These are phyloP conservation scores for Penicillium ucsense DNA, from an alignment of 495 filamentous ascomycete species.

Conservation along the genomic window DNA sequence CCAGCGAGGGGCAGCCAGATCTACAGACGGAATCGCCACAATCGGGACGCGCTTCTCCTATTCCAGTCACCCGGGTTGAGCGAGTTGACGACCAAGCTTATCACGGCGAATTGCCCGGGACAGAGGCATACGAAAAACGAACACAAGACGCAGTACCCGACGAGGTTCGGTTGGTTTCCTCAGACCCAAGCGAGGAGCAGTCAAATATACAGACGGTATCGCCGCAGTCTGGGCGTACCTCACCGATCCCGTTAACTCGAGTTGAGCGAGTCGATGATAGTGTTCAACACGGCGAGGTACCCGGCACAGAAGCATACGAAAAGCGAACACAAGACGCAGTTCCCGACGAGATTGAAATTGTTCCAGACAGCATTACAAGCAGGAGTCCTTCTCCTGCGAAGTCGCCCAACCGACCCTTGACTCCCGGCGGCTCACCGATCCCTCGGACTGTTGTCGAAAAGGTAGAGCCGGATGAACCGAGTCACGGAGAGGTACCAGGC, in stretches of 20 bases:
- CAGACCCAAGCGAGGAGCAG: slow-evolving; percentile 1
- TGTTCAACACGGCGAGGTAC: slow-evolving; percentile 51
- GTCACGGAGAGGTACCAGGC: slow-evolving; percentile 81
- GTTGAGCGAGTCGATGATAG: slow-evolving; percentile 52
- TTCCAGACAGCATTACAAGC: slow-evolving; percentile 45
- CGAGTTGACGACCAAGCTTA: slow-evolving; percentile 46
- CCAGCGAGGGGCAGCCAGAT: slow-evolving; percentile 54
- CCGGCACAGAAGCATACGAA: slow-evolving; percentile 51
- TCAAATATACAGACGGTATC: slow-evolving; percentile 22
- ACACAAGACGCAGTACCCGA: slow-evolving; percentile 55
- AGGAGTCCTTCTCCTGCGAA: slow-evolving; percentile 34
- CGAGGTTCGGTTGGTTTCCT: slow-evolving; percentile 49
- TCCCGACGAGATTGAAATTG: slow-evolving; percentile 54
- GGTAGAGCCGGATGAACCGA: slow-evolving; percentile 53
- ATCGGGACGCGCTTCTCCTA: slow-evolving; percentile 40
- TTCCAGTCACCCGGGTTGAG: slow-evolving; percentile 54
- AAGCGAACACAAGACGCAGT: slow-evolving; percentile 51
- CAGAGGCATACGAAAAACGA: slow-evolving; percentile 47
- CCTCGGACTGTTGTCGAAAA: slow-evolving; percentile 80
- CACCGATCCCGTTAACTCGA: slow-evolving; percentile 52
- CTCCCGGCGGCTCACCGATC: slow-evolving; percentile 52
- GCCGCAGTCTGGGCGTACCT: slow-evolving; percentile 31
- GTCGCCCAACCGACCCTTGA: slow-evolving; percentile 28
- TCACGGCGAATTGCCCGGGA: slow-evolving; percentile 56
- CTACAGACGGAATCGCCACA: slow-evolving; percentile 20